Conservation (phyloP, 805 yeast genomes). For the Candida mattraensis region DNA sequence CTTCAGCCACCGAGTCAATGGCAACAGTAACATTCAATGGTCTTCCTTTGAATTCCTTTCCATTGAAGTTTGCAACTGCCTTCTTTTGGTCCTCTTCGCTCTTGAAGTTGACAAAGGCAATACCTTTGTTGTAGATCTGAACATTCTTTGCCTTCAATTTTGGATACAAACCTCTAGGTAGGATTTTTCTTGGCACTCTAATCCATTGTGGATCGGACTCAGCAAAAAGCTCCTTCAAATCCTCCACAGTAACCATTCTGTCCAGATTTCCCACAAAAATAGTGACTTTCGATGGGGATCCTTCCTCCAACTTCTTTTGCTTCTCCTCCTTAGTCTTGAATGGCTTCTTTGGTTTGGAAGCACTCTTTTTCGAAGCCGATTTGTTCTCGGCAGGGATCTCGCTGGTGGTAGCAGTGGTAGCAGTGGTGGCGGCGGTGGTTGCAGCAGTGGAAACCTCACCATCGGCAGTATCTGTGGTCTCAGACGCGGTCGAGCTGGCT, state of each 20-base stretch:
- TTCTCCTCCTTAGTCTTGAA: slow-evolving; percentile 30
- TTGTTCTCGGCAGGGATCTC: slow-evolving; percentile 10
- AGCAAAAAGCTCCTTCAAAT: slow-evolving; percentile 45
- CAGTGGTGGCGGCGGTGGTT: slow-evolving; percentile 10
- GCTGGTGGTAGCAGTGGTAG: slow-evolving; percentile 12
- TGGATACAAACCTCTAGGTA: slow-evolving; percentile 44
- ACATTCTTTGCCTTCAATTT: slow-evolving; percentile 46
- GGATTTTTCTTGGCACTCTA: slow-evolving; percentile 54
- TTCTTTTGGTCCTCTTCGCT: slow-evolving; percentile 45
- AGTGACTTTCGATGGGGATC: slow-evolving; percentile 56
- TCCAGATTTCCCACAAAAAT: slow-evolving; percentile 63
- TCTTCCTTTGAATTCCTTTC: slow-evolving; percentile 64
- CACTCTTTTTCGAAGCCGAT: slow-evolving; percentile 5
- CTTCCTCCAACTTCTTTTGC: slow-evolving; percentile 41
- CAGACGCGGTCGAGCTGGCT: slow-evolving; percentile 8
- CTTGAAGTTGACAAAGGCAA: slow-evolving; percentile 59
- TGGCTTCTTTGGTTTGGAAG: slow-evolving; percentile 13
- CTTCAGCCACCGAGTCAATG: slow-evolving; percentile 48
- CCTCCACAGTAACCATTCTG: slow-evolving; percentile 46
- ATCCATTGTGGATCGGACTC: slow-evolving; percentile 56
- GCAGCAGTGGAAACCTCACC: slow-evolving; percentile 3
- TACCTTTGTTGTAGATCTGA: slow-evolving; percentile 57
- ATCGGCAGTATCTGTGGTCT: slow-evolving; percentile 10
- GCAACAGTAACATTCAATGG: slow-evolving; percentile 70
- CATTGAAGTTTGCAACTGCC: slow-evolving; percentile 64